Evolutionary conservation across 345 rosid genomes (phyloP), one percentile per base, ranked within the genome.

Genomic region (Mangifera indica): DNA sequence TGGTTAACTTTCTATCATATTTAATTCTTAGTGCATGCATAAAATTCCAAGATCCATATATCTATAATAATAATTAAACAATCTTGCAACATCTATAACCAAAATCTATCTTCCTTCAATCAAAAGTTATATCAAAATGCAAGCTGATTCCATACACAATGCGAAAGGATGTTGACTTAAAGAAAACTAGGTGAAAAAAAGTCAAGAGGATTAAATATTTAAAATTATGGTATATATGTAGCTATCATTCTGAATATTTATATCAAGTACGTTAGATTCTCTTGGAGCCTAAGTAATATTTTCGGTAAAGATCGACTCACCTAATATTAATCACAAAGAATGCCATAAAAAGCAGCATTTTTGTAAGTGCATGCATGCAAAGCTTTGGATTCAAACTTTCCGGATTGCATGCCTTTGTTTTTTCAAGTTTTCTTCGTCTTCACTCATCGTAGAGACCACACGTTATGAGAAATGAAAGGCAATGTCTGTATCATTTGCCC

Each of bases 251-350:
- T 17, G 46, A 17, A 58, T 70, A 24, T 58, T 64, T 14, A 46
- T 14, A 45, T 14, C 10, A 56, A 6, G n/a, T n/a, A n/a, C n/a
- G n/a, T 7, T 18, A 60, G 74, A 71, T 60, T 71, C 67, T 60
- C 32, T 22, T n/a, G 17, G 25, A 32, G 46, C 1, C 32, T 3
- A 29, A 29, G 32, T 29, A 29, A 29, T 29, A 29, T 29, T 1
- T 29, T 3, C 32, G 1, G 32, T 29, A 29, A 29, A 29, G 32
- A n/a, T n/a, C n/a, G n/a, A 29, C 32, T 29, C 3, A 3, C 3
- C 32, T 1, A 29, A 29, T 66, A 49, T 48, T 64, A 45, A 64
- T 24, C 53, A 37, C 52, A 24, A 64, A 64, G 37, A 3, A 45
- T 64, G 46, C 3, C 21, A 46, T 18, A 7, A 46, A 46, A 46